Percentiles rank a stretch among this genome's conserved stretches.
Conservation (phyloP, 179 eudicot species). For the Carnegiea gigantea region DNA sequence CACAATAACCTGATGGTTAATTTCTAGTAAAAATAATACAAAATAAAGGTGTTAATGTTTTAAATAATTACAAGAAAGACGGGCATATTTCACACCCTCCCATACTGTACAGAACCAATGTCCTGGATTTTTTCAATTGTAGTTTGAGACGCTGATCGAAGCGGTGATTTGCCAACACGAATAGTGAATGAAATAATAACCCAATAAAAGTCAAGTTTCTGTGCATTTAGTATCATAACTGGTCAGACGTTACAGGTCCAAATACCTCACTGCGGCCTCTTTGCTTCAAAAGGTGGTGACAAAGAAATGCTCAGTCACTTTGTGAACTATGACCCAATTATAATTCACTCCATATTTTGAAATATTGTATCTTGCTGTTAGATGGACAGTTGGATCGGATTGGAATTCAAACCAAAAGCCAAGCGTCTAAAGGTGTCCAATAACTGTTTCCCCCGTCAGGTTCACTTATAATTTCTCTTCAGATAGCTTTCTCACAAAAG, state of each 20-base stretch:
- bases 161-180: not conserved
- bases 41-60: not conserved
- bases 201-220: too few species aligned
- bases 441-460: not conserved
- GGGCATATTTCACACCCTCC: not conserved
- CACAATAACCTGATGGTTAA: conserved; percentile 14
- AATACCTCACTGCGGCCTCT: not conserved
- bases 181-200: too few species aligned
- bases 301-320: not conserved
- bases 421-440: not conserved
- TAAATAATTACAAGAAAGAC: not conserved
- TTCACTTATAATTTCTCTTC: not conserved
- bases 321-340: too few species aligned
- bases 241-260: not conserved
- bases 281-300: not conserved
- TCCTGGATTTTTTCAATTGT: not conserved
- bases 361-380: too few species aligned
- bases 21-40: not conserved
- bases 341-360: too few species aligned
- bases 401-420: not conserved
- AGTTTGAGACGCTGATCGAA: not conserved
- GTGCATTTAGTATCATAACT: too few species aligned
- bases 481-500: not conserved
- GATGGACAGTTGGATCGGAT: not conserved
- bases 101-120: not conserved